A percentile compares a stretch with the other conserved stretches of the same genome.
phyloP scores from a whole-genome alignment of 192 early-diverging fungal genomes.

The Coemansia reversa region DNA sequence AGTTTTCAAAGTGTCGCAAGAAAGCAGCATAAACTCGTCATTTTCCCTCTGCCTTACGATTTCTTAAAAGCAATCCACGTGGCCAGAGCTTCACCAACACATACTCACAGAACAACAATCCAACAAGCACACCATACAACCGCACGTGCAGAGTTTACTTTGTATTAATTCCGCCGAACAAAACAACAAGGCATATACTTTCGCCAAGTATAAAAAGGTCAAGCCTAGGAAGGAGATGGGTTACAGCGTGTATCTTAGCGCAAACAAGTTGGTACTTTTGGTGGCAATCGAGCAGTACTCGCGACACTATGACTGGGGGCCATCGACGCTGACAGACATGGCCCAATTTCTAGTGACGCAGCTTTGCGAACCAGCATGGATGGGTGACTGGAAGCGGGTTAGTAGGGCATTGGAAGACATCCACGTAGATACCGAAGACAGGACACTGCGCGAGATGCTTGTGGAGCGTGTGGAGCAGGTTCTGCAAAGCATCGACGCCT shows the following conservation, averaged over 20 bases:
- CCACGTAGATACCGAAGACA: slow-evolving; percentile 5
- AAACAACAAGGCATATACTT: not conserved
- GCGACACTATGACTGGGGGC: slow-evolving; percentile 47
- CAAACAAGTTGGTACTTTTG: slow-evolving; percentile 34
- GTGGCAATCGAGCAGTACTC: slow-evolving; percentile 43
- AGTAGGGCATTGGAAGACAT: slow-evolving; percentile 3
- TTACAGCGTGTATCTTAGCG: slow-evolving; percentile 36
- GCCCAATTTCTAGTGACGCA: slow-evolving; percentile 22
- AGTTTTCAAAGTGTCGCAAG: not conserved
- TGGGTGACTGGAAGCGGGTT: slow-evolving; percentile 3
- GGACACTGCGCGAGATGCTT: slow-evolving; percentile 18
- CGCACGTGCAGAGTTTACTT: not conserved
- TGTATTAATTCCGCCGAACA: not conserved
- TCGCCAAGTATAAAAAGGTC: not conserved
- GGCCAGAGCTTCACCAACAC: not conserved
- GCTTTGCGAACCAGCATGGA: slow-evolving; percentile 23
- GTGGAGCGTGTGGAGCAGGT: slow-evolving; percentile 7
- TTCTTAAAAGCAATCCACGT: not conserved
- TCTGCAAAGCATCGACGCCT: slow-evolving; percentile 24
- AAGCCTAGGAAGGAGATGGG: not conserved
- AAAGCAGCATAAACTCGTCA: not conserved
- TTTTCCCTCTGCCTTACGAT: not conserved
- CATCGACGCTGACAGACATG: slow-evolving; percentile 28
- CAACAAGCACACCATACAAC: not conserved
- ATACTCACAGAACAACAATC: not conserved